phyloP scores from a whole-genome alignment of 2,329 filamentous ascomycete species.

The Phoma sp. region DNA sequence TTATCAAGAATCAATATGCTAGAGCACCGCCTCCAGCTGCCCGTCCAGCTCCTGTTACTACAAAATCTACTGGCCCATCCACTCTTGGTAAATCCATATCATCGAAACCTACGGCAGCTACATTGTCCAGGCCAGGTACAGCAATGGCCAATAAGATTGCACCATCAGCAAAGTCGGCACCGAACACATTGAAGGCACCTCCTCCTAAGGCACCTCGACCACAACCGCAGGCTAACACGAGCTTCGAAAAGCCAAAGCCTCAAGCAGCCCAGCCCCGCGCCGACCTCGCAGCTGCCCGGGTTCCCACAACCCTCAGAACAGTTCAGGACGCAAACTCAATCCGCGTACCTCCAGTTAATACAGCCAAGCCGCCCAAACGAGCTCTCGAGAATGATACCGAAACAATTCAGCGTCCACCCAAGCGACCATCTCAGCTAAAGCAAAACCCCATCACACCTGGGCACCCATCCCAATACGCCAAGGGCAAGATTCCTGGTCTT shows the following conservation, averaged over 20 bases:
- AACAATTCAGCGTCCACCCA: slow-evolving; percentile 56
- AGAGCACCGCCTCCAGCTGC: slow-evolving; percentile 61
- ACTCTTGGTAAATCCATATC: slow-evolving; percentile 28
- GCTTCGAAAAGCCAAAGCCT: slow-evolving; percentile 71
- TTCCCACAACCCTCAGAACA: slow-evolving; percentile 67
- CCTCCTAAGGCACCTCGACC: slow-evolving; percentile 40
- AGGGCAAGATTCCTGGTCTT: slow-evolving; percentile 88
- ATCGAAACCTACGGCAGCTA: slow-evolving; percentile 53
- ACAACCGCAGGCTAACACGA: slow-evolving; percentile 50
- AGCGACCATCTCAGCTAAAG: slow-evolving; percentile 53
- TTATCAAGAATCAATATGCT: slow-evolving; percentile 61
- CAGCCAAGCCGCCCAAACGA: slow-evolving; percentile 75
- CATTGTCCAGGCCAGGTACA: slow-evolving; percentile 53
- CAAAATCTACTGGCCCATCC: slow-evolving; percentile 34
- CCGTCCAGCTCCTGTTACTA: slow-evolving; percentile 54
- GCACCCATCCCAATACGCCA: slow-evolving; percentile 75
- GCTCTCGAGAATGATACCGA: slow-evolving; percentile 75
- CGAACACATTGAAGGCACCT: slow-evolving; percentile 34
- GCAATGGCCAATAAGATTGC: slow-evolving; percentile 35
- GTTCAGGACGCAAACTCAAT: slow-evolving; percentile 67
- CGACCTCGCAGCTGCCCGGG: slow-evolving; percentile 60
- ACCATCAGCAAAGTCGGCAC: slow-evolving; percentile 29
- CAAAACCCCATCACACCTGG: slow-evolving; percentile 57
- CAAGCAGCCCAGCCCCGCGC: slow-evolving; percentile 49
- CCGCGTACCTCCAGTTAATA: slow-evolving; percentile 63